These are phyloP conservation scores for Pholiota adiposa DNA, from an alignment of 1,284 basidiomycete species.

Conservation along the genomic window DNA sequence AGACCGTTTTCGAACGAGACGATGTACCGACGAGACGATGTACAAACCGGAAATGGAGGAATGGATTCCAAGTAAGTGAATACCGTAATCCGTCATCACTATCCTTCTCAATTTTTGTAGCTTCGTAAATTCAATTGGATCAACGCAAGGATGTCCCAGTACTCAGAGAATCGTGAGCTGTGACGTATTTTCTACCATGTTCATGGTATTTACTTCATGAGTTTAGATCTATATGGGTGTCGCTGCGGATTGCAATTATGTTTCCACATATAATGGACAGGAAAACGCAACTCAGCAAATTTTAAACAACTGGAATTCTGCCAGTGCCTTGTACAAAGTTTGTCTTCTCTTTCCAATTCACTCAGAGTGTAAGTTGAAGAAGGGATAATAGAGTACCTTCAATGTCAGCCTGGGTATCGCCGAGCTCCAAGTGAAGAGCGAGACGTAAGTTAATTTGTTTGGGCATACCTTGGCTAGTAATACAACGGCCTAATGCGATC, in stretches of 20 bases:
- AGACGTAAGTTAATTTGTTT: slow-evolving; percentile 36
- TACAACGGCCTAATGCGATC: neutral
- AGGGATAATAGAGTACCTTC: slow-evolving; percentile 62
- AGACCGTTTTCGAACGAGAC: slow-evolving; percentile 39
- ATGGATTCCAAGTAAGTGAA: slow-evolving; percentile 56
- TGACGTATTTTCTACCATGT: neutral
- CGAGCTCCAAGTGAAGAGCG: slow-evolving; percentile 72
- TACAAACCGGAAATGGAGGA: slow-evolving; percentile 52
- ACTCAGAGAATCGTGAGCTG: slow-evolving; percentile 71
- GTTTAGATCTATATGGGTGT: slow-evolving; percentile 80
- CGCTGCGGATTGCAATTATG: slow-evolving; percentile 88
- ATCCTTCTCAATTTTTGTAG: slow-evolving; percentile 38
- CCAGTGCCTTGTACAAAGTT: slow-evolving; percentile 80
- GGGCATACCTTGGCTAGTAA: neutral
- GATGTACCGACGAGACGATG: slow-evolving; percentile 57
- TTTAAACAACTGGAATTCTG: slow-evolving; percentile 78
- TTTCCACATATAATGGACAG: slow-evolving; percentile 60
- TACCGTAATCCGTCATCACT: slow-evolving; percentile 10
- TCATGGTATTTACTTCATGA: slow-evolving; percentile 18
- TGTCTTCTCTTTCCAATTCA: slow-evolving; percentile 13
- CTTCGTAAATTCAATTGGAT: slow-evolving; percentile 70
- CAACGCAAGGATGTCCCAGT: slow-evolving; percentile 74
- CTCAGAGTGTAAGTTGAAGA: neutral
- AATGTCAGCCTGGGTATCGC: slow-evolving; percentile 87
- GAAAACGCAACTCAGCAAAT: slow-evolving; percentile 77